phyloP scores from a whole-genome alignment of 140 eudicot species.

The Bidens hawaiensis region DNA sequence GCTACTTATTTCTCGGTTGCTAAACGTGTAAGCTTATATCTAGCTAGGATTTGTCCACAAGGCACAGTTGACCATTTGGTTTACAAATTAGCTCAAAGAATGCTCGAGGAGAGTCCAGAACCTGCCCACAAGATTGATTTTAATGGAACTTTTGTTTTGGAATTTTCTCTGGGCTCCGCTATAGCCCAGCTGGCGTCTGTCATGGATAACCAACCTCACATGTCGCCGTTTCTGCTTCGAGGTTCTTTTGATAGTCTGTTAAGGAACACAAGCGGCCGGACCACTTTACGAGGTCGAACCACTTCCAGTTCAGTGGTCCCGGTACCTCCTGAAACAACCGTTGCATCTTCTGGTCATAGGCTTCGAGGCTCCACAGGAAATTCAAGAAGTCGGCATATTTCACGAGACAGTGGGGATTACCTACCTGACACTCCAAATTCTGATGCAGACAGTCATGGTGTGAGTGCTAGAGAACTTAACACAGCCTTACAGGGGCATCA shows the following conservation, averaged over 20 bases:
- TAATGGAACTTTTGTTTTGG: constrained; percentile 49
- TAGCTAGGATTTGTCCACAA: constrained; percentile 92
- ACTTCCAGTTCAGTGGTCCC: constrained; percentile 71
- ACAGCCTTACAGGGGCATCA: constrained; percentile 86
- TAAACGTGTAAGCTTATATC: constrained; percentile 82
- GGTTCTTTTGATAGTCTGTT: constrained; percentile 74
- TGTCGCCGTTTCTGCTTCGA: constrained; percentile 78
- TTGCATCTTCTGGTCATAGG: constrained; percentile 63
- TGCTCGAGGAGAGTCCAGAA: constrained; percentile 87
- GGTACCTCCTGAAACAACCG: constrained; percentile 62
- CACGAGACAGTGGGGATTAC: constrained; percentile 93
- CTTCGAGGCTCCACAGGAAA: constrained; percentile 72
- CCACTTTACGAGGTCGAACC: constrained; percentile 58
- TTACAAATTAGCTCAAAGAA: constrained; percentile 81
- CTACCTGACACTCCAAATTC: constrained; percentile 87
- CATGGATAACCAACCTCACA: constrained; percentile 76
- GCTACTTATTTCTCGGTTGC: constrained; percentile 95
- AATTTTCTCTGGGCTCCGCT: constrained; percentile 78
- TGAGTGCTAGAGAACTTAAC: constrained; percentile 83
- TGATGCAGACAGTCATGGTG: constrained; percentile 68
- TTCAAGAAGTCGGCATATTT: constrained; percentile 83
- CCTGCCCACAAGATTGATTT: constrained; percentile 52
- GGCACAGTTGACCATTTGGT: constrained; percentile 91
- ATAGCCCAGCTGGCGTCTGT: constrained; percentile 45
- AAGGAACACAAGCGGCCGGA: constrained; percentile 73